A percentile compares a stretch with the other conserved stretches of the same genome.
These are phyloP conservation scores for Chromera velia DNA, from an alignment of 73 alveolate species.

Conservation along the genomic window DNA sequence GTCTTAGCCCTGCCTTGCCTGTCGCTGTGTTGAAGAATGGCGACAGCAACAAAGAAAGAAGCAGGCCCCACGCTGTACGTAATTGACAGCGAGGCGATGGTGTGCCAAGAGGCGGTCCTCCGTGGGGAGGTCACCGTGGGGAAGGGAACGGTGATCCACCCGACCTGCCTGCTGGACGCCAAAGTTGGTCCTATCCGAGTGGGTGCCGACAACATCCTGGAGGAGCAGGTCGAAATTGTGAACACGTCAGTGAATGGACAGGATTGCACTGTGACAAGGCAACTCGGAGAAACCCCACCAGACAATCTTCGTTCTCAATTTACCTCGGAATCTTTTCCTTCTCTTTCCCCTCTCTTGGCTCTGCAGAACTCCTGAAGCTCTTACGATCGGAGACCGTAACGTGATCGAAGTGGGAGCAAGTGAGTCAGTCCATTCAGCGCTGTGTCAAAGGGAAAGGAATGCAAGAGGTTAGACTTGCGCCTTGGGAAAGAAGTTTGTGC, in stretches of 20 bases:
- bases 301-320: no score
- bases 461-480: no score
- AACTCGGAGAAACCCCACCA: background rate
- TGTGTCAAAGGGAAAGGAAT: no score
- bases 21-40: no score
- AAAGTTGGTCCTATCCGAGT: background rate
- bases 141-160: background rate
- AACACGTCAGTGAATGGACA: background rate
- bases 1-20: no score
- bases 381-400: background rate
- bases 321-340: background rate
- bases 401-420: background rate
- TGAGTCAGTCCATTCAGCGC: no score
- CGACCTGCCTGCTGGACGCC: background rate
- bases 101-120: background rate
- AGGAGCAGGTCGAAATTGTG: slow-evolving; percentile 1
- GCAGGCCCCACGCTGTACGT: no score
- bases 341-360: background rate
- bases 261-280: background rate
- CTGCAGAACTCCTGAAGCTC: background rate
- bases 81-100: background rate
- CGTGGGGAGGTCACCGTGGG: background rate
- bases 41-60: no score
- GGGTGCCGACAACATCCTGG: background rate
- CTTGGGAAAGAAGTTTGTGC: no score